phyloP scores from a whole-genome alignment of 1,284 basidiomycete genomes.

The Melampsora larici-populina region DNA sequence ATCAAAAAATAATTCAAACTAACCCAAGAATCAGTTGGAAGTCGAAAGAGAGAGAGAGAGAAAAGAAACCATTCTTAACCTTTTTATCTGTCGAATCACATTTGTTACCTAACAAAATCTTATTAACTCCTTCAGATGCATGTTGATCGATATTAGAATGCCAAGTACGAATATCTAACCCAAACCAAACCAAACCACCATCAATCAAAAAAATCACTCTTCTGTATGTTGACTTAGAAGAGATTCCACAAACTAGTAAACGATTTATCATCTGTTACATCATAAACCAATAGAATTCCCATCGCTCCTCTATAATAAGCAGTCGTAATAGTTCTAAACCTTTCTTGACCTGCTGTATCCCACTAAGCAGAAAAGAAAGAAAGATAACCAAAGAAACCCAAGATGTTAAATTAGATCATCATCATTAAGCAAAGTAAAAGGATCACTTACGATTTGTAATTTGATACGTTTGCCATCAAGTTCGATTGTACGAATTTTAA shows the following conservation, averaged over 20 bases:
- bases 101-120: slow-evolving; percentile 98
- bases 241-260: slow-evolving; percentile 92
- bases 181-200: not conserved
- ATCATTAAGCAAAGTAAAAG: too few relatives aligned
- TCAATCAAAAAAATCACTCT: not conserved
- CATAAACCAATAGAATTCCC: slow-evolving; percentile 98
- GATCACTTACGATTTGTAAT: slow-evolving; percentile 81
- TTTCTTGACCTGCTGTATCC: slow-evolving; percentile 99
- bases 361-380: slow-evolving; percentile 61
- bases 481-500: slow-evolving; percentile 95
- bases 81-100: slow-evolving; percentile 98
- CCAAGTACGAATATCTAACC: slow-evolving; percentile 94
- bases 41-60: not conserved
- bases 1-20: not conserved
- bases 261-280: slow-evolving; percentile 95
- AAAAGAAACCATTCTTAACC: too few relatives aligned
- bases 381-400: slow-evolving; percentile 9
- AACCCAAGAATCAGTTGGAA: not conserved
- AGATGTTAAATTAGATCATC: too few relatives aligned
- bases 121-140: slow-evolving; percentile 97
- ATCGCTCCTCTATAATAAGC: slow-evolving; percentile 99
- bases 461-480: slow-evolving; percentile 94
- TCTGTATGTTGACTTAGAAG: too few relatives aligned
- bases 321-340: slow-evolving; percentile 98
- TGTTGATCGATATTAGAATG: slow-evolving; percentile 98